A percentile compares a stretch with the other conserved stretches of the same genome.
Conservation (phyloP, 208 protist species). For the Leishmania arabica region DNA sequence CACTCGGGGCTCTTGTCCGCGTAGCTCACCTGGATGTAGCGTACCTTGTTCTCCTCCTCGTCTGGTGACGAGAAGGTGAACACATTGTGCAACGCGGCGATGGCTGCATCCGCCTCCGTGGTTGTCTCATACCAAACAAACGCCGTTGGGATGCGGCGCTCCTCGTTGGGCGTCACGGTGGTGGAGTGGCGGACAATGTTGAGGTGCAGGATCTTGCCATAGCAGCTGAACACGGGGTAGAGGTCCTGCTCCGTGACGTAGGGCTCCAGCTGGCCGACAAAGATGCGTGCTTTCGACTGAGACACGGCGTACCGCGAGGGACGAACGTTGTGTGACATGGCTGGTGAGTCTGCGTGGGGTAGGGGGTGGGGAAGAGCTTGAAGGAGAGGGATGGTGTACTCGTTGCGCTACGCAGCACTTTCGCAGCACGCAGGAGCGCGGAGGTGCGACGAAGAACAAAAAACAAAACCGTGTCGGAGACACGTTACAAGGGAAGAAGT, state of each 20-base stretch:
- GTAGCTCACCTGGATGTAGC: constrained; percentile 76
- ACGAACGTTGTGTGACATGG: constrained; percentile 30
- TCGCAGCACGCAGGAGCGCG: neutral
- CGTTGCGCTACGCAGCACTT: neutral
- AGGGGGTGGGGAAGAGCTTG: neutral
- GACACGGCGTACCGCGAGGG: constrained; percentile 40
- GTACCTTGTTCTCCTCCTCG: constrained; percentile 51
- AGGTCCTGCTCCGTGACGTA: constrained; percentile 68
- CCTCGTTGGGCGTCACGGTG: constrained; percentile 58
- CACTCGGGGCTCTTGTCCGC: constrained; percentile 56
- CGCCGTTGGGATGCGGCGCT: constrained; percentile 56
- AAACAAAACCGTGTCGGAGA: neutral
- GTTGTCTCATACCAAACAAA: constrained; percentile 75
- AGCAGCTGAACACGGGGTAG: constrained; percentile 64
- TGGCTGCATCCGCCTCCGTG: constrained; percentile 62
- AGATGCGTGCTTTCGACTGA: constrained; percentile 59
- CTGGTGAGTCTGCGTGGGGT: neutral
- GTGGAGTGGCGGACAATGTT: constrained; percentile 69
- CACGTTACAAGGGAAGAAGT: neutral
- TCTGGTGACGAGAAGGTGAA: constrained; percentile 63
- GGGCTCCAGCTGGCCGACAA: constrained; percentile 72
- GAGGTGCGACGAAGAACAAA: neutral
- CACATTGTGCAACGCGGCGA: constrained; percentile 66
- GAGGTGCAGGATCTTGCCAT: constrained; percentile 57
- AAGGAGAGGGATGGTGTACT: neutral